Evolutionary conservation across 2,329 filamentous ascomycete species (phyloP), one percentile per base, ranked within the genome.

Genomic region (Botryosphaeria dothidea): DNA sequence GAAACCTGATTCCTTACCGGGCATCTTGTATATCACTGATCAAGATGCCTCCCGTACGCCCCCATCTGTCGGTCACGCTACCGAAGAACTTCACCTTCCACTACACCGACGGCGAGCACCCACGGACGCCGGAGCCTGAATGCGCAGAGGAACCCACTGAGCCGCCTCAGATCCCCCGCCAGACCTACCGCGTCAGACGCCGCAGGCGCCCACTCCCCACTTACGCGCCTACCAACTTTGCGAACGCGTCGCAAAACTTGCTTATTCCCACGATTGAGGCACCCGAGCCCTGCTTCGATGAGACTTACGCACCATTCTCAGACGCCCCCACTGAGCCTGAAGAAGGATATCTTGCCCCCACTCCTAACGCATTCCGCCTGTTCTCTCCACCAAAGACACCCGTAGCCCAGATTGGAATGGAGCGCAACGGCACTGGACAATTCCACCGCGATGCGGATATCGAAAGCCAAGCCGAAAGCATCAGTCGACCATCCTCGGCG

Each of bases 401-500:
- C 2, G 75, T 79, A 8, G 75, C 78, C 19, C 81, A 81, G 69
- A 68, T 74, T 6, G 72, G 75, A n/a, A 65, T 65, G 63, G 68
- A 68, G 73, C 66, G 63, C 66, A 70, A 54, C 23, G n/a, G 41
- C 75, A 73, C 62, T 72, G 74, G 38, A 69, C 65, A 27, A 64
- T 69, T 9, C 71, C 72, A 34, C 68, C 72, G 45, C 77, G 76
- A 75, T 25, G 68, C 71, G n/a, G 72, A 76, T 17, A 70, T 74
- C 15, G 73, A 69, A 69, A 69, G 67, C 57, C 73, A 71, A 45
- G 81, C 78, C 31, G 78, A 82, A 56, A 75, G 76, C 23, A 82
- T 87, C 57, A 79, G 79, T 69, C 82, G 87, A 48, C 84, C 87
- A 3, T 80, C 81, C 6, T 89, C 87, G 3, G 81, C 84, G 4